These are phyloP conservation scores for Ustilaginoidea virens DNA, from an alignment of 2,329 filamentous ascomycete species.

Conservation along the genomic window DNA sequence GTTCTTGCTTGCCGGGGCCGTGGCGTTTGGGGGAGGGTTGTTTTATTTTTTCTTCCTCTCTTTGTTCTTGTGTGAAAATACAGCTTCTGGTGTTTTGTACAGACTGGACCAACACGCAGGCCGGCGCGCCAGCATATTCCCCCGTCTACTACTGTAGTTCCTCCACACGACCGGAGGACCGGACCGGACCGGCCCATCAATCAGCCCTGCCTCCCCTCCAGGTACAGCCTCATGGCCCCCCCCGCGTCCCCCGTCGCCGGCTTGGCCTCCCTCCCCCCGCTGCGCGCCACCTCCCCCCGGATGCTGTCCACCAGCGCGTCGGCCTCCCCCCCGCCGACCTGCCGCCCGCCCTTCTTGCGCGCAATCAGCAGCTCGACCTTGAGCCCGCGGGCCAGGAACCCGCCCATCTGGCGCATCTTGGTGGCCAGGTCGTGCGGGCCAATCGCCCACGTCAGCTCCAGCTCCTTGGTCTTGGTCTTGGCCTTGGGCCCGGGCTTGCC, in stretches of 20 bases:
- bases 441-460: constrained; percentile 90
- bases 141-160: no score
- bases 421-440: constrained; percentile 59
- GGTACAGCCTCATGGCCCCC: constrained; percentile 25
- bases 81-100: no score
- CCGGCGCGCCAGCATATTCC: no score
- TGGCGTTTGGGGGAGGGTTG: constrained; percentile 14
- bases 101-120: no score
- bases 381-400: constrained; percentile 59
- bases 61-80: no score
- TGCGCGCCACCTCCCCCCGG: constrained; percentile 16
- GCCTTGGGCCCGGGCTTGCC: constrained; percentile 25
- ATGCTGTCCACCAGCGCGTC: constrained; percentile 34
- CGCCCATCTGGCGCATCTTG: constrained; percentile 48
- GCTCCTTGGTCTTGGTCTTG: constrained; percentile 44
- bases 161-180: no score
- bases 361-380: constrained; percentile 61
- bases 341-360: constrained; percentile 44
- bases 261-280: constrained; percentile 28
- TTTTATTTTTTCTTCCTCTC: not conserved
- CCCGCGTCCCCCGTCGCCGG: constrained; percentile 28
- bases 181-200: no score
- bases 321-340: constrained; percentile 45
- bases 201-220: constrained; percentile 18
- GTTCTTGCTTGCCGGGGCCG: no score